Evolutionary conservation across 1,284 basidiomycete genomes (phyloP), one percentile per base, ranked within the genome.

Genomic region (Sporisorium scitamineum): DNA sequence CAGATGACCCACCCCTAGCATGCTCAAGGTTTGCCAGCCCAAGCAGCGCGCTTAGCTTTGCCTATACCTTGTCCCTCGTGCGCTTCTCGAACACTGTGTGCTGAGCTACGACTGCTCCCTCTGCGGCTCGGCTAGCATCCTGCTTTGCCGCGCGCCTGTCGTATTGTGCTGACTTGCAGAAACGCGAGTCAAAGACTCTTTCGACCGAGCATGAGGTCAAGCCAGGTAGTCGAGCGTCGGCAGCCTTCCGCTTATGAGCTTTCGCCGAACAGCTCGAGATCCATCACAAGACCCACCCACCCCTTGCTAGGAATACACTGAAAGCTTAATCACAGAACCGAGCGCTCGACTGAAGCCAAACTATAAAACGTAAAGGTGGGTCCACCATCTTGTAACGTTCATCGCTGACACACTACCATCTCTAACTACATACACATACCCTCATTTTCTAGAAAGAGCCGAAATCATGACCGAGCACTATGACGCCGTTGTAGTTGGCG

Each of bases 381-480:
- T 47, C 44, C 11, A 47, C 22, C 18, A 26, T 8, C 27, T 26
- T 18, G 47, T 7, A 10, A 9, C 8, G 27, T 27, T 48, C 26
- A 4, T 31, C 8, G n/a, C 4, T 10, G 14, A 31, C 48, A 11
- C 11, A 31, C 48, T 1, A 31, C 8, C 9, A 6, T 20, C 39
- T 22, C 27, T 18, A 18, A 20, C 48, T 13, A 47, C 22, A 34
- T 18, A 39, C 37, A 10, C 37, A 39, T 3, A 9, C 37, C 3
- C 27, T 50, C 10, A 13, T 20, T n/a, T 5, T 20, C 11, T 39
- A 26, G 2, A 34, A 32, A 5, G n/a, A 27, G 1, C 20, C 13
- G 7, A n/a, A 56, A 73, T n/a, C 37, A 75, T 75, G 72, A 64
- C 63, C 20, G 59, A 73, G 50, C 71, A 78, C 51, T 69, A 70